Conservation (phyloP, 2,329 filamentous ascomycete genomes). For the Cryoendolithus antarcticus region DNA sequence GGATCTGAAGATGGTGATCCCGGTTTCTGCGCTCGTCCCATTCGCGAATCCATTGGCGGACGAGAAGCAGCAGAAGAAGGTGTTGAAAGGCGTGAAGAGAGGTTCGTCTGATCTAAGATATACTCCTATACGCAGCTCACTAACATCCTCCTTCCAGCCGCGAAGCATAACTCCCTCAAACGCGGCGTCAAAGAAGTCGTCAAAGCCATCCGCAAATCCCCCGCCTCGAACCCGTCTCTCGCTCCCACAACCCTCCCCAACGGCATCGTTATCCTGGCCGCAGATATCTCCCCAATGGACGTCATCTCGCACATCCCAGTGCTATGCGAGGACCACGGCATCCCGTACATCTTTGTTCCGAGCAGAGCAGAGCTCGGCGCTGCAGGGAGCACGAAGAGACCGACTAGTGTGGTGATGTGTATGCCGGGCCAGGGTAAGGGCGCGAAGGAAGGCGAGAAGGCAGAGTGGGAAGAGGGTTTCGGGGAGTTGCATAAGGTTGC, state of each 20-base stretch:
- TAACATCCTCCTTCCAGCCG: slow-evolving; percentile 45
- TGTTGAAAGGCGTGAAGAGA: slow-evolving; percentile 53
- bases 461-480: slow-evolving; percentile 45
- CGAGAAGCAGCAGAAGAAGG: slow-evolving; percentile 59
- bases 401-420: slow-evolving; percentile 91
- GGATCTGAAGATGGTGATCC: slow-evolving; percentile 29
- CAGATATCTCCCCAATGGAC: slow-evolving; percentile 96
- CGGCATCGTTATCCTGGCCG: slow-evolving; percentile 78
- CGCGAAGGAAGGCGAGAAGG: slow-evolving; percentile 37
- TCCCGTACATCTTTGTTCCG: slow-evolving; percentile 90
- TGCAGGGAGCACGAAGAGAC: slow-evolving; percentile 87
- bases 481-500: slow-evolving; percentile 49
- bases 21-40: slow-evolving; percentile 53
- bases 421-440: slow-evolving; percentile 37
- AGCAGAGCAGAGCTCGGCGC: slow-evolving; percentile 88
- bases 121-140: not conserved
- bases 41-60: slow-evolving; percentile 73
- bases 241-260: slow-evolving; percentile 33
- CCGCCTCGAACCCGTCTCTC: slow-evolving; percentile 51
- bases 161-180: slow-evolving; percentile 90
- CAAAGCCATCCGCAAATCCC: slow-evolving; percentile 91
- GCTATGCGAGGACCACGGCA: slow-evolving; percentile 94
- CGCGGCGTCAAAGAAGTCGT: slow-evolving; percentile 98
- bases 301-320: slow-evolving; percentile 97
- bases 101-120: slow-evolving; percentile 24